Base-by-base conservation (phyloP, 106 monocot genomes). In the Dendrobium nobile region DNA sequence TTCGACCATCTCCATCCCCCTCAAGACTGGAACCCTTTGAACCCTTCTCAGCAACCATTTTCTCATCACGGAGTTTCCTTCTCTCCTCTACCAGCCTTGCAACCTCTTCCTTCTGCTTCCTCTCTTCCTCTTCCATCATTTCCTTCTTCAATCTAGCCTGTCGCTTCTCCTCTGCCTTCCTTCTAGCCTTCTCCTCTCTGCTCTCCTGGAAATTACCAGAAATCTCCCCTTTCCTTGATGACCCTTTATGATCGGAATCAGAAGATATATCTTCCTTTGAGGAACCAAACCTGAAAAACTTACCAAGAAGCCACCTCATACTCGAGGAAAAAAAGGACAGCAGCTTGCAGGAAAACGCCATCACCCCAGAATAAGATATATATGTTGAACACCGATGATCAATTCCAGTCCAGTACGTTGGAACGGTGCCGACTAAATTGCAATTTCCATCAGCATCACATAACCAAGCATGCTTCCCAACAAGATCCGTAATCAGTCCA, bases 91-190 rank as follows among this genome's bases (percentile, higher is more conserved):
- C 90, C 64, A 96, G 83, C 77, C 92, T 86, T 2, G 96, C 92
- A 41, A 96, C 88, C 79, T 96, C 96, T 79, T 96, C 96, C 47
- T 92, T 85, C 61, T 96, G 96, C 80, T 92, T 96, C 58, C 93
- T 90, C 79, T 96, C 96, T 70, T 96, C 96, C 73, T 89, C 93
- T 82, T 96, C 96, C 28, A 94, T 61, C 92, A 93, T 92, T 77
- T 94, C 92, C 83, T 85, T 96, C 77, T 96, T 93, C 79, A 93
- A 67, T 72, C 89, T 87, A 8, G 96, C 96, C 80, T 84, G 88
- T 54, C 92, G 87, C 86, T 88, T 96, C 83, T 96, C 96, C 81
- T 96, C 93, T 16, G 96, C 93, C 78, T 94, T 96, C 80, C 96
- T 88, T 67, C 84, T 92, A 4, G 93, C 88, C 76, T 92, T 96